phyloP scores from a whole-genome alignment of 176 grass and related monocot species.

The Zizania latifolia region DNA sequence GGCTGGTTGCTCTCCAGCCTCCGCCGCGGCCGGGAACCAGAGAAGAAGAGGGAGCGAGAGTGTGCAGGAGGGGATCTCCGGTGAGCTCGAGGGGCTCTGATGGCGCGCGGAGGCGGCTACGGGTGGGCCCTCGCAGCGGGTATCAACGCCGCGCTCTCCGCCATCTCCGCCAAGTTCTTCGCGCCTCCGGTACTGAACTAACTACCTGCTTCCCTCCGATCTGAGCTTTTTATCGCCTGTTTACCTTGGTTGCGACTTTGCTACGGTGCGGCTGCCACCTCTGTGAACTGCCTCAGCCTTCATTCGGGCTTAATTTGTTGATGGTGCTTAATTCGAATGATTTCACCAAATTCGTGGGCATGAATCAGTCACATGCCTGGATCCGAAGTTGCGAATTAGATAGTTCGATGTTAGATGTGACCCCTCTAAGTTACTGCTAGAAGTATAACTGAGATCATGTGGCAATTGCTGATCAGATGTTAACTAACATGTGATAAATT shows the following conservation, averaged over 20 bases:
- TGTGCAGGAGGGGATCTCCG: conserved; percentile 28
- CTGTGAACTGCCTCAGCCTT: not conserved
- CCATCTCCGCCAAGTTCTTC: conserved; percentile 78
- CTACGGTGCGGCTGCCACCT: not conserved
- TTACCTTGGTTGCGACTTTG: not conserved
- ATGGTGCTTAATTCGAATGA: not conserved
- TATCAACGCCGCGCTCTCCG: conserved; percentile 70
- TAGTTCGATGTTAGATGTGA: not conserved
- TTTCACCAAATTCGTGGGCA: not conserved
- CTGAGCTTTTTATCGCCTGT: not conserved
- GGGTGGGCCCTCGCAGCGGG: conserved; percentile 68
- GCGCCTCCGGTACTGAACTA: conserved; percentile 41
- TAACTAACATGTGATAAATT: not conserved
- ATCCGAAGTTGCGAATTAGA: not conserved
- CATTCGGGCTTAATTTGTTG: not conserved
- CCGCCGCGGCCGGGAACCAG: not conserved
- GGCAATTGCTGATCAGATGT: not conserved
- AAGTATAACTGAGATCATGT: not conserved
- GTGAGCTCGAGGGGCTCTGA: conserved; percentile 18
- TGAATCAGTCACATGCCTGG: not conserved
- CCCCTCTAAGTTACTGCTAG: not conserved
- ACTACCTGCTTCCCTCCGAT: not conserved
- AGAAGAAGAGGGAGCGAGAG: too few species aligned
- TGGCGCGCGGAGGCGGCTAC: conserved; percentile 47
- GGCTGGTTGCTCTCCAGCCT: not conserved